phyloP scores from a whole-genome alignment of 73 alveolate species.

The Tetrahymena malaccensis region DNA sequence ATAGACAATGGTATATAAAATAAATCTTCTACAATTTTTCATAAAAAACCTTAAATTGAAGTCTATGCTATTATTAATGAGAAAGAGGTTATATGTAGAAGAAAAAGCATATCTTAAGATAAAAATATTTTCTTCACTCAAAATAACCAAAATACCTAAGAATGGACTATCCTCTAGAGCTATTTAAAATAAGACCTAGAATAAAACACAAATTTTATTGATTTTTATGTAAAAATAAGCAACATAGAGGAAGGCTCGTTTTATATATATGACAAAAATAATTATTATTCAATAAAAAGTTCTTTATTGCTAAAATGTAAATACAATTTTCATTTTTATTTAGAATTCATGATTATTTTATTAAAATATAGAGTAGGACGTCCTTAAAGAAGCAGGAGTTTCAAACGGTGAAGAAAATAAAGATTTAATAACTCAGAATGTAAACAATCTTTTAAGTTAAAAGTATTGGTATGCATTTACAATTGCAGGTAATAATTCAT shows the following conservation, averaged over 20 bases:
- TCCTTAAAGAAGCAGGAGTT: background rate
- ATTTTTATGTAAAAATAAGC: background rate
- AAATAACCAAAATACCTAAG: background rate
- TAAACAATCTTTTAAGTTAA: background rate
- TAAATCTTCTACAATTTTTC: background rate
- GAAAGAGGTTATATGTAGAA: background rate
- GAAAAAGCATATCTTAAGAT: background rate
- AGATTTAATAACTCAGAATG: background rate
- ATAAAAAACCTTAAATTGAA: background rate
- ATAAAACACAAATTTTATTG: background rate
- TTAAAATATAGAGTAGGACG: background rate
- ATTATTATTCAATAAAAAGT: background rate
- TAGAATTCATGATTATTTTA: background rate
- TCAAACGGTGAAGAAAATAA: background rate
- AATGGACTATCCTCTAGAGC: background rate
- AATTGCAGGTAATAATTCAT: background rate
- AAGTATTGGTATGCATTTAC: background rate
- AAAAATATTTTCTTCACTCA: background rate
- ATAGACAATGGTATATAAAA: background rate
- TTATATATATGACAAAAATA: background rate
- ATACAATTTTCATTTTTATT: background rate
- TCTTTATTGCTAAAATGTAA: background rate
- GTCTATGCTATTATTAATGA: background rate
- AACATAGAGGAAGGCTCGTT: background rate
- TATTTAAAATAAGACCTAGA: background rate